phyloP scores from a whole-genome alignment of 164 flowering plant species.

The Euptelea pleiosperma region DNA sequence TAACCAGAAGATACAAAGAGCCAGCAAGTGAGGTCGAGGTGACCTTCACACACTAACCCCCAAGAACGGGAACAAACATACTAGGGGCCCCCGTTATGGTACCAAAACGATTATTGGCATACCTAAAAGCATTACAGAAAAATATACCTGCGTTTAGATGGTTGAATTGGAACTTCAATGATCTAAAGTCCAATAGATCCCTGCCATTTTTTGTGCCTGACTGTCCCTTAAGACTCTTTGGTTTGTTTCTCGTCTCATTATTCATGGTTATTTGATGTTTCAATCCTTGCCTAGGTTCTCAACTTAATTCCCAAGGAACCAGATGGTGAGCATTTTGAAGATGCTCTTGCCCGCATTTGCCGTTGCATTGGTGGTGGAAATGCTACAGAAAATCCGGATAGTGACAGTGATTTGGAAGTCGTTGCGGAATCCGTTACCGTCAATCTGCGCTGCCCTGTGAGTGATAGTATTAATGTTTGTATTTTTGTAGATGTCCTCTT shows the following conservation, averaged over 20 bases:
- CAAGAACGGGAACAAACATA: too few species aligned
- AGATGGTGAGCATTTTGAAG: conserved; percentile 83
- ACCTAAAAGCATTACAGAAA: too few species aligned
- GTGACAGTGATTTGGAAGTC: conserved; percentile 95
- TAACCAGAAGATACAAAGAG: too few species aligned
- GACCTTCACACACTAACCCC: too few species aligned
- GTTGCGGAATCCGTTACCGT: conserved; percentile 77
- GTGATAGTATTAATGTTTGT: conserved; percentile 20
- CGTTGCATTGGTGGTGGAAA: conserved; percentile 90
- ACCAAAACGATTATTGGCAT: too few species aligned
- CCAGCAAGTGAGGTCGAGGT: too few species aligned
- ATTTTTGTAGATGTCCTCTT: neutral
- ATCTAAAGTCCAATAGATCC: too few species aligned
- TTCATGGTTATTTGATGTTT: neutral
- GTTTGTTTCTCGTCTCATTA: neutral
- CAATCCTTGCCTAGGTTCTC: conserved; percentile 47
- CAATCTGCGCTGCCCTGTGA: conserved; percentile 95
- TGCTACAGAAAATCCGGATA: conserved; percentile 70
- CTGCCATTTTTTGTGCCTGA: neutral
- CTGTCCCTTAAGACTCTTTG: neutral
- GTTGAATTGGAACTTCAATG: too few species aligned
- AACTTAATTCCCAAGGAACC: conserved; percentile 71
- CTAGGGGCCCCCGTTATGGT: too few species aligned
- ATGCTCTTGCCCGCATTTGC: conserved; percentile 89
- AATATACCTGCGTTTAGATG: too few species aligned